A percentile compares a stretch with the other conserved stretches of the same genome.
Evolutionary conservation across 2,329 filamentous ascomycete genomes (phyloP).

Genomic region (Scedosporium apiospermum): DNA sequence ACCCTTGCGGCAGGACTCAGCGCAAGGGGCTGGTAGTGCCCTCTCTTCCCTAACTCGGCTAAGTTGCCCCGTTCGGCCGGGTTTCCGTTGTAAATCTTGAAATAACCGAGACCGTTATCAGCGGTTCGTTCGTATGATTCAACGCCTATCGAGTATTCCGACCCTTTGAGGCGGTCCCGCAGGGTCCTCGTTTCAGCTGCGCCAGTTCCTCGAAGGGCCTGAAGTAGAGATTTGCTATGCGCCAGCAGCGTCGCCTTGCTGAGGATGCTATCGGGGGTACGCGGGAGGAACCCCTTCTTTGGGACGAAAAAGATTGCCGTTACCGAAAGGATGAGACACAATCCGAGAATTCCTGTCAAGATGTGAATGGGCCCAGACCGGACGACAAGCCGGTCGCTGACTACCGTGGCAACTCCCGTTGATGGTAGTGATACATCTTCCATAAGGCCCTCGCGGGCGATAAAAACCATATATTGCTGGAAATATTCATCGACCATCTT

Average conservation of each 20-base stretch:
- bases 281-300: conserved; percentile 23
- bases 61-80: background rate
- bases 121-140: conserved; percentile 23
- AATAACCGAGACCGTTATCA: conserved; percentile 8
- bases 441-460: conserved; percentile 22
- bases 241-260: conserved; percentile 24
- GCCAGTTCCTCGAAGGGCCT: conserved; percentile 23
- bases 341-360: conserved; percentile 17
- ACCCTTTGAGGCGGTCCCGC: conserved; percentile 16
- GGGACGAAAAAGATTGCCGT: conserved; percentile 14
- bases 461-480: conserved; percentile 22
- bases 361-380: conserved; percentile 20
- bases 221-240: conserved; percentile 24
- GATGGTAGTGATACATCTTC: conserved; percentile 11
- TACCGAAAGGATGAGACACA: conserved; percentile 16
- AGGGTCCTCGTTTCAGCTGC: conserved; percentile 19
- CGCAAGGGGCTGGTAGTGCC: conserved; percentile 15
- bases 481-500: conserved; percentile 21
- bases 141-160: conserved; percentile 22
- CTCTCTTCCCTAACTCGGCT: conserved; percentile 10
- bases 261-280: conserved; percentile 23
- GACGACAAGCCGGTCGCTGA: conserved; percentile 21
- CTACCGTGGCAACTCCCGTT: conserved; percentile 16
- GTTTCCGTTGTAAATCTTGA: background rate
- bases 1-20: conserved; percentile 20